Base-by-base conservation (phyloP, 1,139 yeast species). In the Pichia sp. region DNA sequence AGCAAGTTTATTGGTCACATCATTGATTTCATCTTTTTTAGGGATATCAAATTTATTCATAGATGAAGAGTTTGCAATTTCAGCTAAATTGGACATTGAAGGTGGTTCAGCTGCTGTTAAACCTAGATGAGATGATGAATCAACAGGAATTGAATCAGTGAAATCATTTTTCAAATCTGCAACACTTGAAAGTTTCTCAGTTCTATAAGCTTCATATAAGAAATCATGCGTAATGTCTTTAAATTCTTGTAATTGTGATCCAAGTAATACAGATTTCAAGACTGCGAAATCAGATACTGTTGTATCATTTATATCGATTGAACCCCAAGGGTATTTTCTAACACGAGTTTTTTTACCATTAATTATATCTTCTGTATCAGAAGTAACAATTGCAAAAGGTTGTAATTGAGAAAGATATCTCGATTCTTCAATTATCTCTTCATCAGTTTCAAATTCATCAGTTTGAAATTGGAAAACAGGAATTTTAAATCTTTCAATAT, bases 161-260 rank as follows among this genome's bases (percentile, higher is more conserved):
- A 53, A 48, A 23, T 55, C 55, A 18, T 50, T 52, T 38, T 44
- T 40, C n/a, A 56, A 48, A 40, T 54, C 61, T 4, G 59, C 40
- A 28, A 59, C 63, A 32, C 53, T 48, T 41, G 56, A 53, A 52
- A 77, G 68, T 39, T 73, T 80, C 52, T 74, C 77, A n/a, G 85
- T 79, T 67, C 91, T 74, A 59, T 79, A 82, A 52, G 72, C 70
- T 59, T 82, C 89, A 60, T 82, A 82, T 46, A 81, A 68, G 43
- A 70, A 65, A 44, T 76, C 76, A 54, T 79, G 85, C 6, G 89
- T 81, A 38, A 73, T 63, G 50, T 80, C 86, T 59, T 80, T 81
- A 53, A 82, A 72, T 50, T 82, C 89, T 58, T 81, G 83, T 55
- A 82, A 67, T 60, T 82, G 89, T n/a, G 89, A 81, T 33, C 84